Percentiles rank a stretch among this genome's conserved stretches.
Evolutionary conservation across 2,329 filamentous ascomycete species (phyloP).

Genomic region (Lithohypha guttulata): DNA sequence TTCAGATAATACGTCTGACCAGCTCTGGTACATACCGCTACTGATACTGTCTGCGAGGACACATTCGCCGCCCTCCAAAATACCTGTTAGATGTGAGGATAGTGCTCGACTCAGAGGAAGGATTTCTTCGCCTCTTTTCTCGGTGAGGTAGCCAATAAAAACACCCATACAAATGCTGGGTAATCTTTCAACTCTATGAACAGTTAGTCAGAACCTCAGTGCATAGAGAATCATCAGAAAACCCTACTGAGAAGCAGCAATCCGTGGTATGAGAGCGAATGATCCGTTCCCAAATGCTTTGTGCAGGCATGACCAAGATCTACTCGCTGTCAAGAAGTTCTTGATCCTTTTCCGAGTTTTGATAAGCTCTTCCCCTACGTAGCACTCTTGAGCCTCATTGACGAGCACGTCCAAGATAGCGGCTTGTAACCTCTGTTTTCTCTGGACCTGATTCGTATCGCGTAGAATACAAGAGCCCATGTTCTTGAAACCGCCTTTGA

Average conservation of each 20-base stretch:
- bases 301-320: slow-evolving; percentile 3
- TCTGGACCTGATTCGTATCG: neutral
- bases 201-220: neutral
- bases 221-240: neutral
- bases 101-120: neutral
- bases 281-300: neutral
- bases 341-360: slow-evolving; percentile 6
- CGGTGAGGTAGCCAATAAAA: neutral
- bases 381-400: neutral
- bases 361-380: neutral
- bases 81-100: slow-evolving; percentile 2
- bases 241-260: neutral
- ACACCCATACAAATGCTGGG: neutral
- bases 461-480: neutral
- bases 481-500: neutral
- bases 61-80: slow-evolving; percentile 5
- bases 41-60: neutral
- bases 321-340: slow-evolving; percentile 1
- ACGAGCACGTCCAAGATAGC: neutral
- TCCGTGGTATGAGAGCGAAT: neutral
- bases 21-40: neutral
- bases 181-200: slow-evolving; percentile 1
- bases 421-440: neutral
- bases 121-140: neutral
- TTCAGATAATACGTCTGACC: neutral